Evolutionary conservation across 257 asterid species (phyloP).

Genomic region (Pogostemon cablin): DNA sequence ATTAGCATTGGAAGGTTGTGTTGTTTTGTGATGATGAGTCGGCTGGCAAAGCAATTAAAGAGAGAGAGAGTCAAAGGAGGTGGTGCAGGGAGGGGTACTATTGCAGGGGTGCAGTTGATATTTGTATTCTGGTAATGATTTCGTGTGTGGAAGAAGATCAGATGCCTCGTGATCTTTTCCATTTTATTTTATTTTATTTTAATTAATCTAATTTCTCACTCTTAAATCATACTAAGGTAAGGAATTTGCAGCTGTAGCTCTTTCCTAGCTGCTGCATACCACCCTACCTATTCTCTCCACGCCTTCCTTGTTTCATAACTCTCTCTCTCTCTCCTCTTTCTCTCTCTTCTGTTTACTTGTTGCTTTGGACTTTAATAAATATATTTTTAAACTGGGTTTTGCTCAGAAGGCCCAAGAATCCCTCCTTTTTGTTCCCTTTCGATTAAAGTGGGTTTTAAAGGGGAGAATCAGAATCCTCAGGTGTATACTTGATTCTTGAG

Average conservation of each 20-base stretch:
- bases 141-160: conserved; percentile 39
- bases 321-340: conserved; percentile 20
- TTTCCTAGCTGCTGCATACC: not conserved
- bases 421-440: conserved; percentile 27
- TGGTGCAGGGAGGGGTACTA: conserved; percentile 16
- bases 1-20: conserved; percentile 14
- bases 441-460: conserved; percentile 15
- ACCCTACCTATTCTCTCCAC: not conserved
- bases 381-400: not conserved
- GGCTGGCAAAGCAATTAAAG: not conserved
- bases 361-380: not conserved
- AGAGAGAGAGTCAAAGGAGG: conserved; percentile 34
- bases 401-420: conserved; percentile 20
- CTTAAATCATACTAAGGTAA: not conserved
- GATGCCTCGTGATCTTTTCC: conserved; percentile 32
- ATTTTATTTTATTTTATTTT: not conserved
- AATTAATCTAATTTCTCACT: not conserved
- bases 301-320: not conserved
- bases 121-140: conserved; percentile 43
- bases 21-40: conserved; percentile 23
- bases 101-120: conserved; percentile 42
- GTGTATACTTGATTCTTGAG: not conserved
- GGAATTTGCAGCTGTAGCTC: not conserved
- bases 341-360: not conserved
- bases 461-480: conserved; percentile 22